A percentile compares a stretch with the other conserved stretches of the same genome.
Evolutionary conservation across 1,284 basidiomycete species (phyloP).

Genomic region (Xanthoconium separans): DNA sequence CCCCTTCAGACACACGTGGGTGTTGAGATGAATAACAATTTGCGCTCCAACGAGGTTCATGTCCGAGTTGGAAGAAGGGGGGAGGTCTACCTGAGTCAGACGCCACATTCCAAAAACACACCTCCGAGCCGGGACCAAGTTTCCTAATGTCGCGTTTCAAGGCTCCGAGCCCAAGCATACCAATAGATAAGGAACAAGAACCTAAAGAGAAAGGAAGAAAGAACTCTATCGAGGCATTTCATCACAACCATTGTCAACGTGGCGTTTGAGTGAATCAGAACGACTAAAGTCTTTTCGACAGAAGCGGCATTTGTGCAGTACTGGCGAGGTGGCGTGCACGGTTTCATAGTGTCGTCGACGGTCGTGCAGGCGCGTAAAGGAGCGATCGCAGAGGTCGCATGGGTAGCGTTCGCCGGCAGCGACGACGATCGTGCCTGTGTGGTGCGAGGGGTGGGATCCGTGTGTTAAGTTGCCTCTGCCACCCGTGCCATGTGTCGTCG

Average conservation of each 20-base stretch:
- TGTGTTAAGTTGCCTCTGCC: slow-evolving; percentile 18
- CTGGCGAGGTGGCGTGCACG: slow-evolving; percentile 60
- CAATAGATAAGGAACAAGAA: slow-evolving; percentile 1
- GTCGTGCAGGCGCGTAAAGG: slow-evolving; percentile 76
- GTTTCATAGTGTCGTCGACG: slow-evolving; percentile 76
- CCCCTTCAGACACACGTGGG: slow-evolving; percentile 8
- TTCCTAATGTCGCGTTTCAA: slow-evolving; percentile 15
- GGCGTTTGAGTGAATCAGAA: slow-evolving; percentile 54
- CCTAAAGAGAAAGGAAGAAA: not conserved
- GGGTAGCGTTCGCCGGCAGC: slow-evolving; percentile 55
- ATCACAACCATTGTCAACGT: slow-evolving; percentile 68
- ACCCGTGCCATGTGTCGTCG: slow-evolving; percentile 16
- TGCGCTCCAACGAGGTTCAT: slow-evolving; percentile 13
- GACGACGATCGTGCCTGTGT: slow-evolving; percentile 16
- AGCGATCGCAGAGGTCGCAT: slow-evolving; percentile 70
- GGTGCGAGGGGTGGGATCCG: slow-evolving; percentile 15
- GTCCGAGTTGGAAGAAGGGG: slow-evolving; percentile 13
- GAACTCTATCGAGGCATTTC: slow-evolving; percentile 46
- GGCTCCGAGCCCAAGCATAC: slow-evolving; percentile 11
- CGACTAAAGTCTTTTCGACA: slow-evolving; percentile 76
- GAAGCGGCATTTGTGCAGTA: slow-evolving; percentile 61
- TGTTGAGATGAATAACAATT: slow-evolving; percentile 13
- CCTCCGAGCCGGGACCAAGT: slow-evolving; percentile 11
- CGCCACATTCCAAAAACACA: slow-evolving; percentile 14
- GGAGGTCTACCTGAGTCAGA: slow-evolving; percentile 12